Conservation (phyloP, 2,329 filamentous ascomycete species). For the Tolypocladium capitatum region DNA sequence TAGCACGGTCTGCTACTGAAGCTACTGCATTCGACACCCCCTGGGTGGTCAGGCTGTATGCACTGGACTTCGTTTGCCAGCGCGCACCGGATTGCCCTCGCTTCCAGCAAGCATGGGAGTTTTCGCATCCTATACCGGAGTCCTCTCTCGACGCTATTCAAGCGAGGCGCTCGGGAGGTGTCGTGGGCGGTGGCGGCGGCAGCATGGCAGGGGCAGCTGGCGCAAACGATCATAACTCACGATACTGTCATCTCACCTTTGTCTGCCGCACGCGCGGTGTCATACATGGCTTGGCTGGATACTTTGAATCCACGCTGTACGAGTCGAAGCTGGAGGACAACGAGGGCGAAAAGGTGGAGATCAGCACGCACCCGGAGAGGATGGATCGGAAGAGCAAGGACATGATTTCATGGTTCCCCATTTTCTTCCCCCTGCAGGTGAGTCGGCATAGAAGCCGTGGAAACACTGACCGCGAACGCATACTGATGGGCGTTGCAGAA, state of each 20-base stretch:
- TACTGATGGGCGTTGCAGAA: slow-evolving; percentile 35
- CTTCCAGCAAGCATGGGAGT: slow-evolving; percentile 73
- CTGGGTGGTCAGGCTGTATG: slow-evolving; percentile 87
- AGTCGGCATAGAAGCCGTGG: slow-evolving; percentile 11
- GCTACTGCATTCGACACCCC: slow-evolving; percentile 73
- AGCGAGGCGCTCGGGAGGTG: slow-evolving; percentile 48
- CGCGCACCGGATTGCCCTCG: slow-evolving; percentile 40
- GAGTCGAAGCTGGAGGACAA: slow-evolving; percentile 29
- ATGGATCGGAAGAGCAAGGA: slow-evolving; percentile 89
- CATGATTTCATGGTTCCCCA: slow-evolving; percentile 99
- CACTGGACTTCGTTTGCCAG: slow-evolving; percentile 73
- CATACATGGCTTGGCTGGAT: slow-evolving; percentile 82
- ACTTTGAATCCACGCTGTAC: slow-evolving; percentile 95
- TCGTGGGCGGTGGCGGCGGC: slow-evolving; percentile 53
- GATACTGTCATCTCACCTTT: slow-evolving; percentile 69
- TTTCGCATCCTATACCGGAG: slow-evolving; percentile 58
- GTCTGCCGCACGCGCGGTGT: slow-evolving; percentile 66
- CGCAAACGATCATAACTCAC: slow-evolving; percentile 80
- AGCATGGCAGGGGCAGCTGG: slow-evolving; percentile 65
- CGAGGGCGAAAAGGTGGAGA: slow-evolving; percentile 50
- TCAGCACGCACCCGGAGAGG: slow-evolving; percentile 83
- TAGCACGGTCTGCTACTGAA: slow-evolving; percentile 46
- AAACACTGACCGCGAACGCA: neutral
- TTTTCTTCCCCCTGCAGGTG: slow-evolving; percentile 93
- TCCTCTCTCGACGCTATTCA: slow-evolving; percentile 41